A percentile compares a stretch with the other conserved stretches of the same genome.
Evolutionary conservation across 2,329 filamentous ascomycete species (phyloP).

Genomic region (Trichoderma breve): DNA sequence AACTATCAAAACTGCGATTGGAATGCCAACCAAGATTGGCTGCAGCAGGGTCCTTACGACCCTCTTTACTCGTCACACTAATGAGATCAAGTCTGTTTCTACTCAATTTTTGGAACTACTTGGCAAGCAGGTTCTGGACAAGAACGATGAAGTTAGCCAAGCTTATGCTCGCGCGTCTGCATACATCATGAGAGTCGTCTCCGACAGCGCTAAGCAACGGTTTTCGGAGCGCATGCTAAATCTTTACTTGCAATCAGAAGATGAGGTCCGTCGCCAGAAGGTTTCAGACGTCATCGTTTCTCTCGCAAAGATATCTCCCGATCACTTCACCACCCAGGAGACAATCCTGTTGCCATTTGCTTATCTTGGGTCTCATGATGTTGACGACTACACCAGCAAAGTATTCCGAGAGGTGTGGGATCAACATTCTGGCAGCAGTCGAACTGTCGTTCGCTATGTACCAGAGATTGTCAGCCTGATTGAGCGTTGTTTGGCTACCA

Average conservation of each 20-base stretch:
- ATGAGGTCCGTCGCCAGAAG: constrained; percentile 70
- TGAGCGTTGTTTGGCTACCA: constrained; percentile 67
- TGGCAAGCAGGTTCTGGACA: constrained; percentile 80
- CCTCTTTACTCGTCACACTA: constrained; percentile 74
- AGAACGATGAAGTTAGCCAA: constrained; percentile 89
- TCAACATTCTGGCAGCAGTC: constrained; percentile 81
- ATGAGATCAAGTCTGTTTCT: constrained; percentile 72
- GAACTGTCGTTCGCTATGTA: constrained; percentile 80
- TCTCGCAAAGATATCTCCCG: constrained; percentile 81
- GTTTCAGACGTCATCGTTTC: constrained; percentile 80
- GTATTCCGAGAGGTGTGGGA: constrained; percentile 85
- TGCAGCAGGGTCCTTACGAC: constrained; percentile 82
- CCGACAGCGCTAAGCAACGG: constrained; percentile 47
- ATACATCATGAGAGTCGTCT: constrained; percentile 68
- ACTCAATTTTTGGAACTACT: constrained; percentile 74
- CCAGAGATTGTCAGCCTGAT: constrained; percentile 74
- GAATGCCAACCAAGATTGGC: constrained; percentile 90
- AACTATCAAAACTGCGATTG: constrained; percentile 81
- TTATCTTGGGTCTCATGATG: constrained; percentile 84
- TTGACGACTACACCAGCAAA: constrained; percentile 73
- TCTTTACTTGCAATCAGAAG: constrained; percentile 79
- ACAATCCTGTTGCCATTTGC: constrained; percentile 77
- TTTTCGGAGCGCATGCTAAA: constrained; percentile 57
- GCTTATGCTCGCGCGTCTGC: constrained; percentile 85
- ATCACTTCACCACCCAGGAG: constrained; percentile 79